phyloP scores from a whole-genome alignment of 257 asterid species.

The Nicotiana sylvestris region DNA sequence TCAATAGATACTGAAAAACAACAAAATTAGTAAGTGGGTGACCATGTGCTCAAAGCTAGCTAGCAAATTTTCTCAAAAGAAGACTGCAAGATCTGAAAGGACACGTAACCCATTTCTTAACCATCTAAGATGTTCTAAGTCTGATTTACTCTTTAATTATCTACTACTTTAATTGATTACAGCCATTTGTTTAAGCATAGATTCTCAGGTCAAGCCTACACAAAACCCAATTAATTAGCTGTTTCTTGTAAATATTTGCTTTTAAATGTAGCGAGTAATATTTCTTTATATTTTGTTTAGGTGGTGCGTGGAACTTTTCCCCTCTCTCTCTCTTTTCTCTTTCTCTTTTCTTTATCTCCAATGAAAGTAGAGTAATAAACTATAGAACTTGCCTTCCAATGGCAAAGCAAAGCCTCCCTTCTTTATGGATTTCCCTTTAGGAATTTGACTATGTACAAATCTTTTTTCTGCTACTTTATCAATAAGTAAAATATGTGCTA shows the following conservation, averaged over 20 bases:
- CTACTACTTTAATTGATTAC: neutral
- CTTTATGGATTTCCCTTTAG: neutral
- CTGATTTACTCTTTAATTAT: neutral
- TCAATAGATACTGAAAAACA: neutral
- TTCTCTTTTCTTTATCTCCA: neutral
- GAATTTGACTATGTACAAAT: neutral
- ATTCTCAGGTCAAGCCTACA: neutral
- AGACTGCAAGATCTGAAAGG: slow-evolving; percentile 9
- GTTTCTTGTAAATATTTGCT: neutral
- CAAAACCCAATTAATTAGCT: slow-evolving; percentile 6
- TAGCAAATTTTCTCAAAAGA: neutral
- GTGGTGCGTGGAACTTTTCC: neutral
- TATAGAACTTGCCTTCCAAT: neutral
- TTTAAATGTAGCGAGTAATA: neutral
- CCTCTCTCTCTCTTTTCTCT: no score
- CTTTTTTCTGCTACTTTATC: neutral
- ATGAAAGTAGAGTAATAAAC: neutral
- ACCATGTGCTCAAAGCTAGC: slow-evolving; percentile 6
- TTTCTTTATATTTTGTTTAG: neutral
- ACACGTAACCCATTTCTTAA: slow-evolving; percentile 5
- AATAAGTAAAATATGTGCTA: neutral
- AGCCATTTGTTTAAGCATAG: slow-evolving; percentile 2
- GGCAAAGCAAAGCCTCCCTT: neutral
- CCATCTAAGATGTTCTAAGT: neutral
- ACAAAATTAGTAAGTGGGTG: slow-evolving; percentile 5